Base-by-base conservation (phyloP, 345 rosid species). In the Conringia planisiliqua region DNA sequence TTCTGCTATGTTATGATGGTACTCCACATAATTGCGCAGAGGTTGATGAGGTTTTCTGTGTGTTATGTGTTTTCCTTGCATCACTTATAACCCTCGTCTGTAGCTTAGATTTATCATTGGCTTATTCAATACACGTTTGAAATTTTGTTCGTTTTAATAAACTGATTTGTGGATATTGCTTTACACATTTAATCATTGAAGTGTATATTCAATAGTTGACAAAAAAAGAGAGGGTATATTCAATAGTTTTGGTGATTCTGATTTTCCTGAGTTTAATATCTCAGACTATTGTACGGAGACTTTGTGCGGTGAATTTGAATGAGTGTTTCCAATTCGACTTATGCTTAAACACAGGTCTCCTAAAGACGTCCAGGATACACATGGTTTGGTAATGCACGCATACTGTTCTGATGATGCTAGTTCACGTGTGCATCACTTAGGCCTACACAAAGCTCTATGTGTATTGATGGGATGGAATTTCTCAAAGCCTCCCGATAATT, bases 401-500 rank as follows among this genome's bases (percentile, higher is more conserved):
- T 96, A 92, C 92, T 79, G 76, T 88, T 84, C 85, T 74, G 98
- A 92, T 71, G 86, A 84, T 81, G 82, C 87, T 74, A 92, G 85
- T 66, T 78, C 82, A 73, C 97, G 54, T 66, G 86, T 89, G 90
- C 97, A 84, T 77, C 98, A 96, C 86, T 81, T 92, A 88, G 99
- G 97, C 75, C 86, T 96, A 54, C 96, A 96, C 87, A 90, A 84
- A 84, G 98, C 99, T 74, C 86, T 92, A 9, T 92, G 99, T 84
- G 83, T 85, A 70, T 83, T 96, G 84, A 89, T 90, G 99, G 96
- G 99, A 73, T 96, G 98, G 98, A 86, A 86, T 85, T 84, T 83
- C 82, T 78, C 83, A 42, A 85, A 81, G 88, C 84, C 89, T 76
- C 99, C 98, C 61, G 97, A 96, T 84, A 88, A 84, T 71, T 85